These are phyloP conservation scores for Chlorencoelia australis DNA, from an alignment of 2,329 filamentous ascomycete genomes.

Conservation along the genomic window DNA sequence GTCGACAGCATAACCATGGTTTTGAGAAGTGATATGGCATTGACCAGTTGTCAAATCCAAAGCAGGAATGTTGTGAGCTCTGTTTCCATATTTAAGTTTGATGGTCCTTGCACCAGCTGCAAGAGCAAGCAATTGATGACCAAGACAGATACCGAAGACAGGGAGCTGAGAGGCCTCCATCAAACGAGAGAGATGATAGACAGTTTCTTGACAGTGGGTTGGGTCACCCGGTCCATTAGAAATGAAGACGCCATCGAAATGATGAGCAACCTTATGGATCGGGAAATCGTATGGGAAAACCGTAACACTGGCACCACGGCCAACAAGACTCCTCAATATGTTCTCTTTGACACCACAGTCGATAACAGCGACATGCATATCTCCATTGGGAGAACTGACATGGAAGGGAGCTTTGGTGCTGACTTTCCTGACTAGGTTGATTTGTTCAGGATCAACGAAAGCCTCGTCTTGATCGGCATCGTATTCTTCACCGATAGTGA, in stretches of 20 bases:
- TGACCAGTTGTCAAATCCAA: constrained; percentile 89
- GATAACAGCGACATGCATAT: constrained; percentile 85
- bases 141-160: constrained; percentile 96
- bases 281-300: constrained; percentile 96
- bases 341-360: constrained; percentile 99
- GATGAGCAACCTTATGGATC: constrained; percentile 94
- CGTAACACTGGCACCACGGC: constrained; percentile 83
- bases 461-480: constrained; percentile 97
- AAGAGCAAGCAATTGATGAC: constrained; percentile 89
- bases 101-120: constrained; percentile 81
- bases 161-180: constrained; percentile 88
- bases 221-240: constrained; percentile 98
- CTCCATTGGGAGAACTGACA: constrained; percentile 72
- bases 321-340: constrained; percentile 89
- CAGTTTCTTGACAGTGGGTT: constrained; percentile 89
- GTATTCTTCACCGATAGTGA: constrained; percentile 94
- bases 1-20: constrained; percentile 96
- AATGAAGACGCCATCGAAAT: constrained; percentile 98
- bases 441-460: constrained; percentile 88
- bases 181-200: constrained; percentile 81
- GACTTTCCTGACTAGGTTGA: constrained; percentile 92
- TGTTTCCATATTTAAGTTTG: constrained; percentile 99
- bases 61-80: constrained; percentile 95
- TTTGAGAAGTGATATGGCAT: constrained; percentile 98
- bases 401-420: constrained; percentile 98